phyloP scores from a whole-genome alignment of 78 protist species.

The Planoprotostelium fungivorum region DNA sequence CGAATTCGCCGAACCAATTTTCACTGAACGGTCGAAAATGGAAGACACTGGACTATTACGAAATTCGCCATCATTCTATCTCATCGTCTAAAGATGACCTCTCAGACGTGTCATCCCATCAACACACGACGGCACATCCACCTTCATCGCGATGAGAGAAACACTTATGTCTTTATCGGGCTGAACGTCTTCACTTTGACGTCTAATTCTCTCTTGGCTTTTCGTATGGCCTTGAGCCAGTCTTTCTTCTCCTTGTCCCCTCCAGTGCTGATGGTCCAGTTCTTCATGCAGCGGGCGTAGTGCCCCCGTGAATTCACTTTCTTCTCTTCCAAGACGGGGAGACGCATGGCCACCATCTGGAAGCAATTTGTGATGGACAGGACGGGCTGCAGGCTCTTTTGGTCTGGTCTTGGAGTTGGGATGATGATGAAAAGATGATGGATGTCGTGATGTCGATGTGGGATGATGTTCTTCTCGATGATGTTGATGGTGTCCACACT shows the following conservation, averaged over 20 bases:
- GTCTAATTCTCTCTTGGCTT: neutral
- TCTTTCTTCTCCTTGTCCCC: neutral
- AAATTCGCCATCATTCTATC: no score
- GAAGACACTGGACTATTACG: no score
- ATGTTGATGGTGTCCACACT: no score
- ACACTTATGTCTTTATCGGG: neutral
- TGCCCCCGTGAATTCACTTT: neutral
- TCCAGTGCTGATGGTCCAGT: neutral
- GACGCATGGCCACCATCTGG: neutral
- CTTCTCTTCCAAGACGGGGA: neutral
- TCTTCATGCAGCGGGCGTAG: neutral
- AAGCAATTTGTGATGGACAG: neutral
- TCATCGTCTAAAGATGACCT: no score
- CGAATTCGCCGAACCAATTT: no score
- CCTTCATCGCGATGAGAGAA: no score
- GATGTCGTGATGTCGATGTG: no score
- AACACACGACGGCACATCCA: no score
- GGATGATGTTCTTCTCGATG: no score
- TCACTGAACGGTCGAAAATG: no score
- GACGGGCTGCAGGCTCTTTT: neutral
- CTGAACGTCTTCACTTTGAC: neutral
- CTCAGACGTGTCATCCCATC: no score
- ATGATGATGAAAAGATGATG: no score
- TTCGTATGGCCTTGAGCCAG: neutral
- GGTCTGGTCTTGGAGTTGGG: neutral